phyloP scores from a whole-genome alignment of 192 early-diverging fungal genomes.

The Kappamyces sp. region DNA sequence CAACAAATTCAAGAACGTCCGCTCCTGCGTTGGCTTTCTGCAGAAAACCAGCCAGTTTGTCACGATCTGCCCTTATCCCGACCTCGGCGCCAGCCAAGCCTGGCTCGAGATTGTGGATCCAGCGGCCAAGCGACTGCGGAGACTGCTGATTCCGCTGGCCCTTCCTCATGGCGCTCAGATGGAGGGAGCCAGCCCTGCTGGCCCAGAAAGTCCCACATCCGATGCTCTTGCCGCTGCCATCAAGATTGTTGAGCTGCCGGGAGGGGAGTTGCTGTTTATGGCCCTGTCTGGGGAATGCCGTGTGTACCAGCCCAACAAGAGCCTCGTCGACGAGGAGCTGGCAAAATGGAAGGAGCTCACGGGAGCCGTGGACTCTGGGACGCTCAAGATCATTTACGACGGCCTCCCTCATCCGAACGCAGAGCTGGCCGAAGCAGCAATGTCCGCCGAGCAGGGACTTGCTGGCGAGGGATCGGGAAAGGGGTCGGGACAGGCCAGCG shows the following conservation, averaged over 20 bases:
- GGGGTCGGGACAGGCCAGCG: conserved; percentile 1
- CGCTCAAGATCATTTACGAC: not conserved
- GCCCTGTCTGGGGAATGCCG: not conserved
- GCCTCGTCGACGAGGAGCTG: not conserved
- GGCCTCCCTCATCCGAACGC: not conserved
- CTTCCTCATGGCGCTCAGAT: not conserved
- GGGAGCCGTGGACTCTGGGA: conserved; percentile 12
- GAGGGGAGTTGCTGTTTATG: not conserved
- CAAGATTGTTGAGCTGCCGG: not conserved
- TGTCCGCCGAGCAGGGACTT: not conserved
- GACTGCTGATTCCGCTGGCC: not conserved
- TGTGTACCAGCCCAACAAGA: not conserved
- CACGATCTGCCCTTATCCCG: not conserved
- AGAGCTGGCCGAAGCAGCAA: not conserved
- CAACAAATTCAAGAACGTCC: too few relatives aligned
- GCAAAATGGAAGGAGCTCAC: conserved; percentile 2
- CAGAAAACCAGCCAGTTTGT: not conserved
- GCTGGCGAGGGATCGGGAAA: not conserved
- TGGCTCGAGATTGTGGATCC: not conserved
- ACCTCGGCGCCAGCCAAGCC: not conserved
- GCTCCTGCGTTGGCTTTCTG: not conserved
- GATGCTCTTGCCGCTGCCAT: not conserved
- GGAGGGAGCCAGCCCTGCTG: not conserved
- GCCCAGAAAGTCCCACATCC: not conserved
- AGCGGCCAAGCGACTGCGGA: not conserved